Evolutionary conservation across 305 asterid species (phyloP).

Genomic region (Fraxinus ornus): DNA sequence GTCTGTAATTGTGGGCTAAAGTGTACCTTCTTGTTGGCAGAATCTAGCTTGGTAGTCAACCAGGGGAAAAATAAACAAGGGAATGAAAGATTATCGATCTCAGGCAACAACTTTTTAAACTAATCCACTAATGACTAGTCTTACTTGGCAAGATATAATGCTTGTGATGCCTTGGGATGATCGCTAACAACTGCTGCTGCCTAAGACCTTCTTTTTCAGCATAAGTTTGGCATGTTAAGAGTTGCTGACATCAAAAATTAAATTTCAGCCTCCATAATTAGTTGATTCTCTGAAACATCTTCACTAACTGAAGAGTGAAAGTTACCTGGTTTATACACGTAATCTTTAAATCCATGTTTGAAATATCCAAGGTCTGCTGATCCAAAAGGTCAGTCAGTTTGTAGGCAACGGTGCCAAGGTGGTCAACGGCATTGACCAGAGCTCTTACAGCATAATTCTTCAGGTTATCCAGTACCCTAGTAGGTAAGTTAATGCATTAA

Average conservation of each 20-base stretch:
- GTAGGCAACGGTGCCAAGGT: constrained; percentile 97
- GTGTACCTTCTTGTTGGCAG: constrained; percentile 90
- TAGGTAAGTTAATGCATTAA: constrained; percentile 14
- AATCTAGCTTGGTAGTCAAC: constrained; percentile 45
- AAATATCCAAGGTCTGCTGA: constrained; percentile 67
- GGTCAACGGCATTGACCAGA: constrained; percentile 96
- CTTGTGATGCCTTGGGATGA: constrained; percentile 96
- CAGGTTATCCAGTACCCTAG: constrained; percentile 90
- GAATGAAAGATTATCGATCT: constrained; percentile 20
- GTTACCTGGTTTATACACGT: constrained; percentile 74
- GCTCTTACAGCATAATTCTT: constrained; percentile 90
- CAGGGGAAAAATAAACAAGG: constrained; percentile 19
- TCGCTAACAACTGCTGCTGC: constrained; percentile 84
- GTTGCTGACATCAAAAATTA: constrained; percentile 48
- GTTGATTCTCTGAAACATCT: not conserved
- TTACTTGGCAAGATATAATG: constrained; percentile 94
- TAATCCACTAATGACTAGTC: constrained; percentile 18
- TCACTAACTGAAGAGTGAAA: constrained; percentile 12
- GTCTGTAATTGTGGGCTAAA: constrained; percentile 78
- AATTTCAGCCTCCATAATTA: constrained; percentile 30
- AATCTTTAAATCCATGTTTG: constrained; percentile 66
- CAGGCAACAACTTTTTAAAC: not conserved
- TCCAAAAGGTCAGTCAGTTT: constrained; percentile 84
- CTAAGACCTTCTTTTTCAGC: constrained; percentile 84
- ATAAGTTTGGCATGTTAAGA: constrained; percentile 75